A percentile compares a stretch with the other conserved stretches of the same genome.
Conservation (phyloP, 305 asterid genomes). For the Fraxinus floribunda region DNA sequence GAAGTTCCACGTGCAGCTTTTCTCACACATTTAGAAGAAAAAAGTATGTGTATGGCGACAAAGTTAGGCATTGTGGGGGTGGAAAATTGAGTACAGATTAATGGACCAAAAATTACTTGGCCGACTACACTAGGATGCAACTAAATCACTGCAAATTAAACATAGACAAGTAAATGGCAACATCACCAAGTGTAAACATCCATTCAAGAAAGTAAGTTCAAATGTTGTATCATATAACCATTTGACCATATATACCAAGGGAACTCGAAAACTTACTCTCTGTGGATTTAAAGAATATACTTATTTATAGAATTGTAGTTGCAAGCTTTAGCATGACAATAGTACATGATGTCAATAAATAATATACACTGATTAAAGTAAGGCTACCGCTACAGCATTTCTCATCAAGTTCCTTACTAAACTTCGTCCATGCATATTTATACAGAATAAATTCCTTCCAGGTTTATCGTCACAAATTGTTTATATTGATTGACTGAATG, state of each 20-base stretch:
- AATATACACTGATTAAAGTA: neutral
- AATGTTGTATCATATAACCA: neutral
- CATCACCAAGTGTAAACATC: neutral
- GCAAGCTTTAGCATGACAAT: neutral
- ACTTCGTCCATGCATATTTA: neutral
- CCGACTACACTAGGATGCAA: neutral
- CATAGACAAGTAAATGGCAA: neutral
- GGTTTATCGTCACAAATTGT: neutral
- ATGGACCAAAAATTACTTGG: neutral
- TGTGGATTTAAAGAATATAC: neutral
- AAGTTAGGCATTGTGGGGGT: neutral
- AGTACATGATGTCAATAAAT: neutral
- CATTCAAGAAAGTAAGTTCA: neutral
- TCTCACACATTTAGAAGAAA: neutral
- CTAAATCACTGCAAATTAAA: neutral
- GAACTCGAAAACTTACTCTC: neutral
- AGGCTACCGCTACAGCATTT: neutral
- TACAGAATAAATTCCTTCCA: neutral
- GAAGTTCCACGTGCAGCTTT: neutral
- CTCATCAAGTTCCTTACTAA: neutral
- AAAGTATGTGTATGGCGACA: neutral
- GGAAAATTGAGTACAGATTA: neutral
- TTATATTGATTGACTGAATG: constrained; percentile 5
- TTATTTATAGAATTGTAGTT: neutral
- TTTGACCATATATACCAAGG: neutral